Conservation (phyloP, 148 eudicot species). For the Selenicereus undatus region DNA sequence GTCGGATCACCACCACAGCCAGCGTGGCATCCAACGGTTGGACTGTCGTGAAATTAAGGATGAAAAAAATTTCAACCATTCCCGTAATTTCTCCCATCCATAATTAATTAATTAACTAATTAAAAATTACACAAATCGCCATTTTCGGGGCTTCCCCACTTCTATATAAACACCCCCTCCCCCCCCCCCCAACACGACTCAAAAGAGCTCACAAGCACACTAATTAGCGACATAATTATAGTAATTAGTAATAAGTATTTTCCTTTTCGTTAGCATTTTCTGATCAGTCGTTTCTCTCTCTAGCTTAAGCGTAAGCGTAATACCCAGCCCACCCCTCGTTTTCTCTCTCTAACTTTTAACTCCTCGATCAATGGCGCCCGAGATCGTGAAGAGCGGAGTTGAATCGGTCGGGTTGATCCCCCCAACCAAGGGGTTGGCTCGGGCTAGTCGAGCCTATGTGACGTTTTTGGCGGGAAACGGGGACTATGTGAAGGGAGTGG, state of each 20-base stretch:
- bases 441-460: conserved; percentile 45
- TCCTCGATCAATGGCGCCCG: conserved; percentile 25
- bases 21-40: conserved; percentile 13
- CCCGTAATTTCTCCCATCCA: not conserved
- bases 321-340: not conserved
- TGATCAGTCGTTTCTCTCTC: not conserved
- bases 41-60: not conserved
- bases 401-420: not conserved
- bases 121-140: not conserved
- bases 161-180: not conserved
- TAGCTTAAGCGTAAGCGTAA: not conserved
- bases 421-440: not conserved
- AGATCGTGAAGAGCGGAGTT: conserved; percentile 18
- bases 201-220: too few relatives aligned
- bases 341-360: too few relatives aligned
- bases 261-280: not conserved
- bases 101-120: too few relatives aligned
- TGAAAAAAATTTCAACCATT: not conserved
- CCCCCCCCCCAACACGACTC: not conserved
- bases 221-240: too few relatives aligned
- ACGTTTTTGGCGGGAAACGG: conserved; percentile 59
- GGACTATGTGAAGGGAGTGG: conserved; percentile 58
- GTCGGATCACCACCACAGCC: not conserved
- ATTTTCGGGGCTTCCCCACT: not conserved
- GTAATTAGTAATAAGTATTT: too few relatives aligned